phyloP scores from a whole-genome alignment of 75 land plant species.

The Azolla pinnata region DNA sequence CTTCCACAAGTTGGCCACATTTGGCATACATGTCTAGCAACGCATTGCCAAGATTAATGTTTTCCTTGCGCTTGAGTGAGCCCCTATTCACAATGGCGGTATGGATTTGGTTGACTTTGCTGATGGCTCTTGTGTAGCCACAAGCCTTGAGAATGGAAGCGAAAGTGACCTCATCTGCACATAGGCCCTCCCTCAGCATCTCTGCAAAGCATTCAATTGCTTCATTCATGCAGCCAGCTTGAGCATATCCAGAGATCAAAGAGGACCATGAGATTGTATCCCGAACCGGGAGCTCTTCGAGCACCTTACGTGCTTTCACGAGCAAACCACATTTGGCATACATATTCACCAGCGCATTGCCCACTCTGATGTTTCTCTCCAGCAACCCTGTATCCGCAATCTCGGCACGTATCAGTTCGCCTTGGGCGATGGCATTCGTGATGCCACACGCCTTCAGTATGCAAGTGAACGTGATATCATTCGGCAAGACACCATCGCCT shows the following conservation, averaged over 20 bases:
- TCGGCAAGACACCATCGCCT: slow-evolving; percentile 4
- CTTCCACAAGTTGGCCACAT: slow-evolving; percentile 28
- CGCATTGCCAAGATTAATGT: slow-evolving; percentile 32
- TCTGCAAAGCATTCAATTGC: slow-evolving; percentile 11
- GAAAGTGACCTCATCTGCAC: slow-evolving; percentile 19
- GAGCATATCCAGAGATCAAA: slow-evolving; percentile 20
- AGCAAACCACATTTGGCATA: slow-evolving; percentile 20
- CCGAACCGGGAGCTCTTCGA: slow-evolving; percentile 28
- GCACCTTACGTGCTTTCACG: slow-evolving; percentile 19
- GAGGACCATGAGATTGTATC: slow-evolving; percentile 21
- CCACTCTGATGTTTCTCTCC: slow-evolving; percentile 12
- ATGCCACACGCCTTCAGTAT: slow-evolving; percentile 10
- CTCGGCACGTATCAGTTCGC: neutral
- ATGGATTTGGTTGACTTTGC: slow-evolving; percentile 26
- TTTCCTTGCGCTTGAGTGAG: slow-evolving; percentile 16
- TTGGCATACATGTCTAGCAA: slow-evolving; percentile 32
- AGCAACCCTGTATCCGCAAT: slow-evolving; percentile 2
- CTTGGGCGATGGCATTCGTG: neutral
- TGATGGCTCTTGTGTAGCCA: slow-evolving; percentile 13
- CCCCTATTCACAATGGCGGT: slow-evolving; percentile 16
- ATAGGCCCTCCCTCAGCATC: neutral
- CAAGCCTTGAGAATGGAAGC: slow-evolving; percentile 24
- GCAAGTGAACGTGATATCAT: slow-evolving; percentile 5
- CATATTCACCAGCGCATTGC: slow-evolving; percentile 33
- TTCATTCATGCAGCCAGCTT: slow-evolving; percentile 8